Evolutionary conservation across 75 land plant genomes (phyloP).

Genomic region (Adiantum capillusveneris): DNA sequence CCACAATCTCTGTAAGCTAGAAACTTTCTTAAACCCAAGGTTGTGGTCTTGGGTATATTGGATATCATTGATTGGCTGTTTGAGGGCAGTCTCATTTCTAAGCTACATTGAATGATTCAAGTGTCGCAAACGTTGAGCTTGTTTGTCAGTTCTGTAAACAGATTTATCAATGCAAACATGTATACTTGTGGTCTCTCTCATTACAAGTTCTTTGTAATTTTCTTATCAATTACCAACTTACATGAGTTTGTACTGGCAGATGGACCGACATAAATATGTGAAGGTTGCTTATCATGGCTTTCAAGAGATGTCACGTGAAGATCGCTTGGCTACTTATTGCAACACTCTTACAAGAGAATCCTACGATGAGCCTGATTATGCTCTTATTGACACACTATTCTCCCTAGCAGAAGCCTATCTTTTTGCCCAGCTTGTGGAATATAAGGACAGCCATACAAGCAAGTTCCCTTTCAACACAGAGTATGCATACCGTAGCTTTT

Average conservation of each 20-base stretch:
- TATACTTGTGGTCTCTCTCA: neutral
- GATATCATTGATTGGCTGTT: too few relatives aligned
- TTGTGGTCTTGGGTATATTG: too few relatives aligned
- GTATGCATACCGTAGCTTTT: too few relatives aligned
- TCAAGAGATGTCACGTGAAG: slow-evolving; percentile 79
- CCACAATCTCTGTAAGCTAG: too few relatives aligned
- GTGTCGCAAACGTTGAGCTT: neutral
- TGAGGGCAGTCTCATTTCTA: too few relatives aligned
- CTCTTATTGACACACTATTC: slow-evolving; percentile 94
- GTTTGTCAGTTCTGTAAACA: too few relatives aligned
- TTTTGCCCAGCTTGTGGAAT: slow-evolving; percentile 94
- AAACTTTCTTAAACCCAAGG: too few relatives aligned
- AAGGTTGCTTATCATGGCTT: slow-evolving; percentile 99
- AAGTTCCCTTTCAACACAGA: slow-evolving; percentile 53
- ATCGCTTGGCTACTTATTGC: slow-evolving; percentile 73
- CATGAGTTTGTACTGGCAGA: slow-evolving; percentile 37
- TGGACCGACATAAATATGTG: slow-evolving; percentile 99
- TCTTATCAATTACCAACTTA: neutral
- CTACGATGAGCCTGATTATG: slow-evolving; percentile 98
- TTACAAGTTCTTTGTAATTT: neutral
- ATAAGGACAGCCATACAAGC: slow-evolving; percentile 65
- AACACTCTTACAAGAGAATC: slow-evolving; percentile 75
- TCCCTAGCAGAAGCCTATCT: slow-evolving; percentile 96
- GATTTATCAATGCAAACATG: too few relatives aligned
- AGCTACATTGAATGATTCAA: too few relatives aligned